Evolutionary conservation across 331 rosid genomes (phyloP), one percentile per base, ranked within the genome.

Genomic region (Acacia pycnantha): DNA sequence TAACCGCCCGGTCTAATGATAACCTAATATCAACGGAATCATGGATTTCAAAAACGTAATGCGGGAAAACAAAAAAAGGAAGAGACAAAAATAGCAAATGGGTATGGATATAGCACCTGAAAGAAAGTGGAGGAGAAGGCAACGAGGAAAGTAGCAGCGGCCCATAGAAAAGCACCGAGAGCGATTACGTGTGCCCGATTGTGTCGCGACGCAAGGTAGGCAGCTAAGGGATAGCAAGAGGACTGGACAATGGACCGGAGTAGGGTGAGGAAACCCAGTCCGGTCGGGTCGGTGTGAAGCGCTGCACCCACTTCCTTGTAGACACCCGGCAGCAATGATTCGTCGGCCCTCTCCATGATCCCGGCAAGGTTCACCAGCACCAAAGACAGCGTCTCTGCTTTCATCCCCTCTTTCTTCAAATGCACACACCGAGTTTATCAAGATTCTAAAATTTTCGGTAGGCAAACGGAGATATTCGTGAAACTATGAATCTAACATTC

Each of bases 161-260:
- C 90, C 98, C 99, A 95, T 69, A 93, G 97, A 64, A 91, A 90
- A 59, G 99, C 97, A 5, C 97, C 99, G 73, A 92, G 81, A 1
- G 99, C 94, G 22, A 95, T 93, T 73, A 93, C 94, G 77, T 92
- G 97, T n/a, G 98, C 91, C 0, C 97, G 97, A 84, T 95, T 91
- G 84, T 92, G 92, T 51, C 91, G 92, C 18, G 83, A 50, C 18
- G 97, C 93, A 10, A 95, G 89, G 82, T 88, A 91, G 4, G 92
- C 99, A 2, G 99, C 98, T 1, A 93, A 2, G 21, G 99, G 99
- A 24, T 90, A 95, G 61, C 96, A 95, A 27, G 82, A 79, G 7
- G 94, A 70, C 84, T 93, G 97, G 1, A 95, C 98, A 1, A 93
- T 85, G 53, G 99, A 93, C 76, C 98, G 81, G 79, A 95, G 86